Conservation (phyloP, 345 rosid species). For the Lumnitzera racemosa region DNA sequence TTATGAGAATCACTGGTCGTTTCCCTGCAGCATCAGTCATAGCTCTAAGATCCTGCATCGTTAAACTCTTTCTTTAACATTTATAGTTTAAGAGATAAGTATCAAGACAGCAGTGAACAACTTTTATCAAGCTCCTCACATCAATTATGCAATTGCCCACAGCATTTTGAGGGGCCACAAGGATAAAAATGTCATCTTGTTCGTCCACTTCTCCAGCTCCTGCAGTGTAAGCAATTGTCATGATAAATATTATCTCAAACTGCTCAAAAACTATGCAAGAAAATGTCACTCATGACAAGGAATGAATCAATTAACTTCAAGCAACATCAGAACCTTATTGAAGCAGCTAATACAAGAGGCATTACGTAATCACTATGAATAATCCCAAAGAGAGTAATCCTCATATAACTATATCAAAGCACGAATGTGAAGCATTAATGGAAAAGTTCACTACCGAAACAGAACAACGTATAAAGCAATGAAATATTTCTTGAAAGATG, state of each 20-base stretch:
- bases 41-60: constrained; percentile 67
- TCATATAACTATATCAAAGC: too few species aligned
- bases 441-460: too few species aligned
- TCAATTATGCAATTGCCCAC: constrained; percentile 92
- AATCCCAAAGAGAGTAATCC: too few species aligned
- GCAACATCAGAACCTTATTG: too few species aligned
- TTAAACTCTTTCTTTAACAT: constrained; percentile 5
- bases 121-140: constrained; percentile 35
- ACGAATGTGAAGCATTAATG: too few species aligned
- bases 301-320: too few species aligned
- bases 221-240: constrained; percentile 13
- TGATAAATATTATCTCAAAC: not conserved
- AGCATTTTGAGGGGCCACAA: constrained; percentile 95
- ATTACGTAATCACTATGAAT: too few species aligned
- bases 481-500: too few species aligned
- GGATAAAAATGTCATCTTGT: constrained; percentile 81
- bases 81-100: not conserved
- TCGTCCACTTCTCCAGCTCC: constrained; percentile 82
- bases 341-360: too few species aligned
- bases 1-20: constrained; percentile 81
- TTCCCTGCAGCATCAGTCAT: constrained; percentile 91
- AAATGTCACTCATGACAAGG: too few species aligned
- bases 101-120: constrained; percentile 1
- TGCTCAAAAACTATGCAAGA: too few species aligned
- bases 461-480: too few species aligned